Percentiles rank a stretch among this genome's conserved stretches.
phyloP scores from a whole-genome alignment of 441 rosid genomes.

The Brassica hybrid region DNA sequence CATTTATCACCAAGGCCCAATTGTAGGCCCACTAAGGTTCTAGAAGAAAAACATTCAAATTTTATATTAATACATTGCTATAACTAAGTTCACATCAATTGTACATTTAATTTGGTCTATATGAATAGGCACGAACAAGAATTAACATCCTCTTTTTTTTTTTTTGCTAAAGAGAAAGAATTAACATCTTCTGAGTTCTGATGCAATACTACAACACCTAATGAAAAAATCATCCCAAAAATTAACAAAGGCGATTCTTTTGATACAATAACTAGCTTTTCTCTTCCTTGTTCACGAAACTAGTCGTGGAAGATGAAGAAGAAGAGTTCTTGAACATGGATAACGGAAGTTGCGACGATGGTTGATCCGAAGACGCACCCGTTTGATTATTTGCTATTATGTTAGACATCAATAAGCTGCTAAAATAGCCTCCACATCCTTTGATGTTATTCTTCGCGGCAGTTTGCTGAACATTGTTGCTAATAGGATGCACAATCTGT shows the following conservation, averaged over 20 bases:
- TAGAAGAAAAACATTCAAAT: neutral
- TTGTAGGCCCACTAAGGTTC: neutral
- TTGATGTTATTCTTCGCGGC: conserved; percentile 40
- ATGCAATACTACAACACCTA: conserved; percentile 25
- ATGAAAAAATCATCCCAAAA: conserved; percentile 26
- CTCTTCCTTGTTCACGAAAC: conserved; percentile 47
- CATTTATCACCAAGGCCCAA: neutral
- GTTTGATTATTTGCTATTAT: conserved; percentile 42
- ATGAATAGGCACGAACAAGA: conserved; percentile 16
- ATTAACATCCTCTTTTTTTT: no score
- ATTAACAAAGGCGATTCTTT: conserved; percentile 31
- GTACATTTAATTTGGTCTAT: conserved; percentile 31
- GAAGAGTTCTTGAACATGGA: conserved; percentile 52
- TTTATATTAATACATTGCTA: neutral
- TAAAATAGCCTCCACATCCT: conserved; percentile 56
- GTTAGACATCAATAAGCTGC: conserved; percentile 55
- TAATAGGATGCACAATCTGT: conserved; percentile 21
- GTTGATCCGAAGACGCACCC: conserved; percentile 41
- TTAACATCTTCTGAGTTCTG: conserved; percentile 14
- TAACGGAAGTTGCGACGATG: conserved; percentile 42
- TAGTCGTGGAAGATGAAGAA: conserved; percentile 43
- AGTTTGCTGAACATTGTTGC: conserved; percentile 33
- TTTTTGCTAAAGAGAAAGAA: neutral
- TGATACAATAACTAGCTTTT: conserved; percentile 45
- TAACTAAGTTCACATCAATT: neutral